Conservation (phyloP, 106 monocot species). For the Acanthochlamys bracteata region DNA sequence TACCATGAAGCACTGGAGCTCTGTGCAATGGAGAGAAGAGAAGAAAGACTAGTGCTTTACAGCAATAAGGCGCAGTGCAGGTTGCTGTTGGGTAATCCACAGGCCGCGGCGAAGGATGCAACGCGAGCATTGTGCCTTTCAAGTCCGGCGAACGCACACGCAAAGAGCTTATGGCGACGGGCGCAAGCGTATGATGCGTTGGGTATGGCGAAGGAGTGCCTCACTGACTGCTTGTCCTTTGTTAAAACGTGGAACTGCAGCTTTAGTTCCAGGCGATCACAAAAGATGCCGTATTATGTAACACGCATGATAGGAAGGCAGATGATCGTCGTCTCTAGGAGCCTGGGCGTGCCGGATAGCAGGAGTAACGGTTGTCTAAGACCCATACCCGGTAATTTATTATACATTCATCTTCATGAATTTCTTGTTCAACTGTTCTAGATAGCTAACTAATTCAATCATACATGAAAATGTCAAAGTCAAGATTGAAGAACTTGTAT, state of each 20-base stretch:
- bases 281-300: conserved; percentile 42
- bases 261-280: not conserved
- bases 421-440: too few species aligned
- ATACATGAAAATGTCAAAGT: too few species aligned
- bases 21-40: conserved; percentile 31
- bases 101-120: conserved; percentile 47
- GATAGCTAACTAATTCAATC: too few species aligned
- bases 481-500: too few species aligned
- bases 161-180: conserved; percentile 61
- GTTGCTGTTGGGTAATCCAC: conserved; percentile 28
- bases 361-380: not conserved
- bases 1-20: conserved; percentile 38
- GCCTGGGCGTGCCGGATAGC: not conserved
- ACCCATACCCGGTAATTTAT: not conserved
- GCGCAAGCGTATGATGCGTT: conserved; percentile 74
- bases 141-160: conserved; percentile 29
- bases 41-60: conserved; percentile 37
- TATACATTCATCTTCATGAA: too few species aligned
- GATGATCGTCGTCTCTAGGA: conserved; percentile 47
- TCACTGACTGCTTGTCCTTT: conserved; percentile 53
- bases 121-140: conserved; percentile 51
- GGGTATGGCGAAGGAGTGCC: conserved; percentile 73
- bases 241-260: conserved; percentile 13
- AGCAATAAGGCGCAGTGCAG: conserved; percentile 64
- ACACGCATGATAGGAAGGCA: conserved; percentile 63